phyloP scores from a whole-genome alignment of 2,329 filamentous ascomycete genomes.

The Xylaria sp. region DNA sequence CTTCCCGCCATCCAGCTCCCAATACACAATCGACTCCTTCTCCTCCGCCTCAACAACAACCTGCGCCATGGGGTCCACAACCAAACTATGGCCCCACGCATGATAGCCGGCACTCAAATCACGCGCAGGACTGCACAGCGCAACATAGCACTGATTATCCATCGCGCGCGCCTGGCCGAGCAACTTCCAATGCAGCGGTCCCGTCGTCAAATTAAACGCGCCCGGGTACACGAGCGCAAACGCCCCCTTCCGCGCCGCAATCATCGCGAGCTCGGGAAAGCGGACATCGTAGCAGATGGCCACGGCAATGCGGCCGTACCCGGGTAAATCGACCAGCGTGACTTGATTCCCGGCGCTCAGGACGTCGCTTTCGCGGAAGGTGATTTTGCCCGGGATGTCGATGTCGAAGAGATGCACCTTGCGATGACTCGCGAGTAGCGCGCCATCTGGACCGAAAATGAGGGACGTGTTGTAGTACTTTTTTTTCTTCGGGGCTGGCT shows the following conservation, averaged over 20 bases:
- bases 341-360: slow-evolving; percentile 78
- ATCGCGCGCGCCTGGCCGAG: slow-evolving; percentile 76
- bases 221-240: slow-evolving; percentile 90
- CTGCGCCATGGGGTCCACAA: slow-evolving; percentile 80
- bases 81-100: slow-evolving; percentile 86
- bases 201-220: slow-evolving; percentile 95
- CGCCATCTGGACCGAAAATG: slow-evolving; percentile 71
- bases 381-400: slow-evolving; percentile 91
- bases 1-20: slow-evolving; percentile 61
- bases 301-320: slow-evolving; percentile 79
- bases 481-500: slow-evolving; percentile 42
- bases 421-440: slow-evolving; percentile 79
- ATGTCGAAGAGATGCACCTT: slow-evolving; percentile 98
- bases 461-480: slow-evolving; percentile 91
- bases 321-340: slow-evolving; percentile 79
- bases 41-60: slow-evolving; percentile 77
- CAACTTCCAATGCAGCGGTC: slow-evolving; percentile 84
- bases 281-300: slow-evolving; percentile 98
- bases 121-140: slow-evolving; percentile 82
- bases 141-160: slow-evolving; percentile 94
- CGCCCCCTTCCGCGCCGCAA: slow-evolving; percentile 78
- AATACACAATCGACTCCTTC: slow-evolving; percentile 68
- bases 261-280: slow-evolving; percentile 87
- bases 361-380: slow-evolving; percentile 84
- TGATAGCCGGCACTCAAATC: slow-evolving; percentile 74